Conservation (phyloP, 2,329 filamentous ascomycete species). For the Hypoxylon sp. region DNA sequence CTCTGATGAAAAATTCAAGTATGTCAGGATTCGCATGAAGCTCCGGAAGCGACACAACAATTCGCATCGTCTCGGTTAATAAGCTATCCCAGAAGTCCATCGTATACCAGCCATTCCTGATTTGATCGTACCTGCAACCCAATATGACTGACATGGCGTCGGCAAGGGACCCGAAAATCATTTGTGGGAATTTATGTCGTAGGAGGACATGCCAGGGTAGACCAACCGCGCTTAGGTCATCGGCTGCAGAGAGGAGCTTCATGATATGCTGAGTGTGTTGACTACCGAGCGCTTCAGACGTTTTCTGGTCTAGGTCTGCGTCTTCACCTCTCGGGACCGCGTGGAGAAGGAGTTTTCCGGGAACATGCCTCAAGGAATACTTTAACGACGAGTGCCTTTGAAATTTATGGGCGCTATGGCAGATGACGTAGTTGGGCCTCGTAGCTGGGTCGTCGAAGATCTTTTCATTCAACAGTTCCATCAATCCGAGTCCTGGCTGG, state of each 20-base stretch:
- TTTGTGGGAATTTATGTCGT: constrained; percentile 80
- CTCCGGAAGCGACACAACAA: constrained; percentile 83
- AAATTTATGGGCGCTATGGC: constrained; percentile 65
- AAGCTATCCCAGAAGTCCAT: constrained; percentile 77
- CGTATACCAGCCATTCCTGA: constrained; percentile 76
- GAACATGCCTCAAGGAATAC: constrained; percentile 58
- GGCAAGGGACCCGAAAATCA: constrained; percentile 81
- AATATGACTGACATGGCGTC: constrained; percentile 86
- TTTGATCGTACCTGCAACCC: constrained; percentile 78
- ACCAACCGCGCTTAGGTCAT: constrained; percentile 71
- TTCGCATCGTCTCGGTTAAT: constrained; percentile 78
- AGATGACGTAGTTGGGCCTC: constrained; percentile 82
- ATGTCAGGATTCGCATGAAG: constrained; percentile 72
- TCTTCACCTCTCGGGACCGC: constrained; percentile 36
- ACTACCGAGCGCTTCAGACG: constrained; percentile 45
- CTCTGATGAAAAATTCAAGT: constrained; percentile 67
- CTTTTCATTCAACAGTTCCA: constrained; percentile 80
- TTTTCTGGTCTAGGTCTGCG: constrained; percentile 22
- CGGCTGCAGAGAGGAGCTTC: constrained; percentile 71
- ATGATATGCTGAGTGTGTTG: constrained; percentile 67
- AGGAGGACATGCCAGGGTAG: constrained; percentile 73
- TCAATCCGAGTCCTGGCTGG: constrained; percentile 84
- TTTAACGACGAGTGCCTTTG: constrained; percentile 28
- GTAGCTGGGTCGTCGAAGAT: constrained; percentile 75
- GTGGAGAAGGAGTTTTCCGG: constrained; percentile 36